Base-by-base conservation (phyloP, 257 asterid species). In the Verbascum thapsus region DNA sequence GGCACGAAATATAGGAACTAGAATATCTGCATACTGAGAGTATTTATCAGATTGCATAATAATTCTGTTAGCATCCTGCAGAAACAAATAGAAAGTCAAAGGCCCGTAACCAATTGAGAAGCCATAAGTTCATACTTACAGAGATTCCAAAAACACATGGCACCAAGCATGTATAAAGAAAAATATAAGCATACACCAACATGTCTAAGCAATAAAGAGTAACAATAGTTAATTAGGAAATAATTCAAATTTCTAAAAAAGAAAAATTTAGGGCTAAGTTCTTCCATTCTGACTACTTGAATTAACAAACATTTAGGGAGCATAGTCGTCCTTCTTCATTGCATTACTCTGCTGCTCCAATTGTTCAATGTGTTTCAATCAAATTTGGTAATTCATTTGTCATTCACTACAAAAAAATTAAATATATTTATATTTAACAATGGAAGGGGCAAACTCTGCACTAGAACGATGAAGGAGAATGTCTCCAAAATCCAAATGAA, bases 41-140 rank as follows among this genome's bases (percentile, higher is more conserved):
- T 68, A 86, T 47, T 76, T 79, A 19, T 92, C 96, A 12, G 90
- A 76, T 71, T 92, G 99, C 66, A 84, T 68, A 22, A 92, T 87
- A 63, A 87, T 40, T 78, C 96, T 87, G 74, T 78, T 81, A 37
- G 84, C 86, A 74, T 92, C 99, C 99, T 92, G 94, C 17, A 58
- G 58, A 63, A 37, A 69, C 17, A 64, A 51, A 59, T 18, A 64
- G 23, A 52, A 63, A 55, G 47, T 68, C 15, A 68, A 68, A 52
- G 30, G 16, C 54, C 53, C 37, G 47, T 26, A 10, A 45, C 7
- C 20, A 75, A 20, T 32, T 15, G 19, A 45, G 34, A 65, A 50
- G 10, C 11, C 16, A 45, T n/a, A 19, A n/a, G 30, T 74, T 58
- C 23, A 6, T 20, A n/a, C 5, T n/a, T n/a, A 8, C 43, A 22